Evolutionary conservation across 108 stramenopile genomes (phyloP).

Genomic region (Aurantiochytrium sp.): DNA sequence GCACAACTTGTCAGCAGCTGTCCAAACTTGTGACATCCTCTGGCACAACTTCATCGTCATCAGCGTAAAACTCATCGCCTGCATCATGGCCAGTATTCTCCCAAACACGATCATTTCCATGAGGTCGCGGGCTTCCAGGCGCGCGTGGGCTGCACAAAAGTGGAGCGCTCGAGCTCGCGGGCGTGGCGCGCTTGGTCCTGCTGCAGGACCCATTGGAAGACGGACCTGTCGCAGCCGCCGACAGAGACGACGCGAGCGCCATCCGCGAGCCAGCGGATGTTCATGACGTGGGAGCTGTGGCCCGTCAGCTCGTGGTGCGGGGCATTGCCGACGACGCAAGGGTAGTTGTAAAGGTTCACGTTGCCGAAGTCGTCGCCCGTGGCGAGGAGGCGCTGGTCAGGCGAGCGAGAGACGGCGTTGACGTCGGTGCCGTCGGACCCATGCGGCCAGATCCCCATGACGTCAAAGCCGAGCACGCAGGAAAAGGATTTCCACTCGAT

Average conservation of each 20-base stretch:
- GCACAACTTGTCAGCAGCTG: too few species aligned
- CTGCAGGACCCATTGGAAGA: constrained; percentile 36
- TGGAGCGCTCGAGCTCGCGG: background rate
- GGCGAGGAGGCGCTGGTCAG: background rate
- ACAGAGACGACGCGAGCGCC: constrained; percentile 36
- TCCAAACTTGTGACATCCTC: too few species aligned
- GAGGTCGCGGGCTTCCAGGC: background rate
- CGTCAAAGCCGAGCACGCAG: constrained; percentile 42
- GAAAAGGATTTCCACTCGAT: constrained; percentile 32
- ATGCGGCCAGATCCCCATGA: constrained; percentile 48
- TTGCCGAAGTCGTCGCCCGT: constrained; percentile 44
- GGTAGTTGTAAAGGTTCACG: constrained; percentile 44
- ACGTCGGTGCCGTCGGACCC: constrained; percentile 42
- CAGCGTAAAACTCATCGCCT: too few species aligned
- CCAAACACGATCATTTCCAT: constrained; percentile 13
- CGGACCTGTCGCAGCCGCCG: constrained; percentile 38
- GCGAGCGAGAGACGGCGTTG: constrained; percentile 30
- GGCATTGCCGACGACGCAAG: constrained; percentile 18
- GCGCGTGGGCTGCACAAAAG: background rate
- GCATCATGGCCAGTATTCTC: too few species aligned
- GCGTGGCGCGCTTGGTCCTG: background rate
- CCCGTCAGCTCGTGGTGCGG: constrained; percentile 1
- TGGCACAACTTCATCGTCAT: too few species aligned
- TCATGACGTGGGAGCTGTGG: constrained; percentile 46
- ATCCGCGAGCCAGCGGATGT: constrained; percentile 35